phyloP scores from a whole-genome alignment of 2,329 filamentous ascomycete genomes.

The Colletotrichum limetticola region DNA sequence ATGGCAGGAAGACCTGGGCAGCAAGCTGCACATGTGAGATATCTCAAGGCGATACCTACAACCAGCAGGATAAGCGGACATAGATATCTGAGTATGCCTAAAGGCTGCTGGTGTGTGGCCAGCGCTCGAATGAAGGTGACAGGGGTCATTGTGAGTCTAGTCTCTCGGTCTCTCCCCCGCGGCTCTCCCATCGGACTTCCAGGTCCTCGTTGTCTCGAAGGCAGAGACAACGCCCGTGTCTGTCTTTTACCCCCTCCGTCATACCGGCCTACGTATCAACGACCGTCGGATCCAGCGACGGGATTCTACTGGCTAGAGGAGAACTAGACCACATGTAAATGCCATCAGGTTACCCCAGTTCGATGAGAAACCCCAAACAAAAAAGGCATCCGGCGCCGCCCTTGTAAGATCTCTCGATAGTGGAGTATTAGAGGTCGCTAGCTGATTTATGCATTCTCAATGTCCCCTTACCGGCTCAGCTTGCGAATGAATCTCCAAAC shows the following conservation, averaged over 20 bases:
- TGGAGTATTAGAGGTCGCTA: neutral
- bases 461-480: slow-evolving; percentile 5
- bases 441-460: neutral
- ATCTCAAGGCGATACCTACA: neutral
- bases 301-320: neutral
- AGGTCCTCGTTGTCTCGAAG: slow-evolving; percentile 4
- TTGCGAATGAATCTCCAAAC: neutral
- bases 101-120: neutral
- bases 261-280: neutral
- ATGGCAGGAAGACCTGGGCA: neutral
- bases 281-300: neutral
- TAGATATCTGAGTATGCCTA: neutral
- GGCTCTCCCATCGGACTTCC: neutral
- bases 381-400: neutral
- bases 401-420: neutral
- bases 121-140: slow-evolving; percentile 1
- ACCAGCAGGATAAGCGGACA: neutral
- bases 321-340: slow-evolving; percentile 18
- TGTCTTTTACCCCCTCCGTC: neutral
- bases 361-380: slow-evolving; percentile 9
- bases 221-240: neutral
- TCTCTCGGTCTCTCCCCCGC: slow-evolving; percentile 2
- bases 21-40: neutral
- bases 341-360: neutral
- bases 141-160: slow-evolving; percentile 1